Evolutionary conservation across 2,329 filamentous ascomycete genomes (phyloP).

Genomic region (Didymosphaeria variabile): DNA sequence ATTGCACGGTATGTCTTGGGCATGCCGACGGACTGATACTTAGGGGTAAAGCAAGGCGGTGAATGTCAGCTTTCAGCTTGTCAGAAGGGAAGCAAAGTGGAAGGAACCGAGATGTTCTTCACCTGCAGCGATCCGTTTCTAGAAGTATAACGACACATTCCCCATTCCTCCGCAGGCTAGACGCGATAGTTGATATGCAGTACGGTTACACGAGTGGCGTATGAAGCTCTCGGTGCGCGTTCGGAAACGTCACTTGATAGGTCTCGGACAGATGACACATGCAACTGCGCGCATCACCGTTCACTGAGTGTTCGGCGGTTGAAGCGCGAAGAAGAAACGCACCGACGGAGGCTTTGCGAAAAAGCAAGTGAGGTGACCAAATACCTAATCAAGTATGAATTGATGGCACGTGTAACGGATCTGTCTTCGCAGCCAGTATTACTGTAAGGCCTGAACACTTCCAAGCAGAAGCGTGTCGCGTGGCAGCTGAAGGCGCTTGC

Average conservation of each 20-base stretch:
- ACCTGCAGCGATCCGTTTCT: background rate
- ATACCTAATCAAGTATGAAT: background rate
- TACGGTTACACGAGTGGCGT: background rate
- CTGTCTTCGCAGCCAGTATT: background rate
- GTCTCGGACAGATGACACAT: background rate
- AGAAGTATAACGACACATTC: background rate
- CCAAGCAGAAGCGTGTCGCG: background rate
- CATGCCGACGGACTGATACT: background rate
- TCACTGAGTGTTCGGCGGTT: background rate
- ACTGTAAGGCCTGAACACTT: background rate
- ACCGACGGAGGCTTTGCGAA: background rate
- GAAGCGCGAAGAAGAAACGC: background rate
- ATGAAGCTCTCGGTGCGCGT: background rate
- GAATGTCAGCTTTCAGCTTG: background rate
- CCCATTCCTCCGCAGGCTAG: background rate
- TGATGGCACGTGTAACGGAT: background rate
- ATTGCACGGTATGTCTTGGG: background rate
- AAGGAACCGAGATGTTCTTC: background rate
- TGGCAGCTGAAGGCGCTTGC: background rate
- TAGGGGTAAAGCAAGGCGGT: background rate
- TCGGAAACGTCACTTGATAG: background rate
- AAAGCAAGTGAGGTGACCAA: background rate
- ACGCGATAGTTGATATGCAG: background rate
- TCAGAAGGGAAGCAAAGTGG: background rate
- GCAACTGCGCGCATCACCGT: background rate